Evolutionary conservation across 352 stramenopile species (phyloP), one percentile per base, ranked within the genome.

Genomic region (Globisporangium okanoganense): DNA sequence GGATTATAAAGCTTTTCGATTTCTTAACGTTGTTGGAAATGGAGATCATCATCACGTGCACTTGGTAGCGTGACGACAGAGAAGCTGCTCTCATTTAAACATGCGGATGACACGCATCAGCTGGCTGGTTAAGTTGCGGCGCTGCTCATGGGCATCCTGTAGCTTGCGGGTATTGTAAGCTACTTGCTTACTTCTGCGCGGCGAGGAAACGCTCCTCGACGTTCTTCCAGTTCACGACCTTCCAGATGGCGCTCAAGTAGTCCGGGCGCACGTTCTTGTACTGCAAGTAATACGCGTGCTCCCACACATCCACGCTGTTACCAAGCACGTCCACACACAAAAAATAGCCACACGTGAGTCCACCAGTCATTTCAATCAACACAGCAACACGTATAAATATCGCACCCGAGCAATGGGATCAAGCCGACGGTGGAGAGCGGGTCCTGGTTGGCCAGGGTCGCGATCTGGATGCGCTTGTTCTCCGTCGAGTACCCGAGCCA

Each of bases 241-340:
- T 82, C 85, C 89, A 98, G 65, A 98, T 96, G 40, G 82, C 80
- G 64, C 92, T 98, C 35, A 98, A 83, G 79, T 98, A 98, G 79
- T 96, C 90, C 3, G 94, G 90, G 52, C 93, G 80, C 24, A 98
- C 92, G 78, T 98, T 98, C 70, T 97, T 97, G 78, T 98, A 98
- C 76, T 98, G 87, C 40, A 98, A 74, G 84, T 98, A 98, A 77
- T 98, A 98, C 33, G 94, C 92, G 75, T 94, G 85, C 71, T 99
- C 96, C 97, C 97, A 99, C 57, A 99, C 96, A 72, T 99, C 97
- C 72, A 99, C 98, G 55, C 96, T 82, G 31, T 47, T 66, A 62
- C 24, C 43, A 35, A 69, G n/a, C 12, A 56, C 4, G 40, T 25
- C 18, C 43, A 49, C 43, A 16, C 18, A 49, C 24, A 8, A 49